These are phyloP conservation scores for Colletotrichum zoysiae DNA, from an alignment of 2,329 filamentous ascomycete genomes.

Conservation along the genomic window DNA sequence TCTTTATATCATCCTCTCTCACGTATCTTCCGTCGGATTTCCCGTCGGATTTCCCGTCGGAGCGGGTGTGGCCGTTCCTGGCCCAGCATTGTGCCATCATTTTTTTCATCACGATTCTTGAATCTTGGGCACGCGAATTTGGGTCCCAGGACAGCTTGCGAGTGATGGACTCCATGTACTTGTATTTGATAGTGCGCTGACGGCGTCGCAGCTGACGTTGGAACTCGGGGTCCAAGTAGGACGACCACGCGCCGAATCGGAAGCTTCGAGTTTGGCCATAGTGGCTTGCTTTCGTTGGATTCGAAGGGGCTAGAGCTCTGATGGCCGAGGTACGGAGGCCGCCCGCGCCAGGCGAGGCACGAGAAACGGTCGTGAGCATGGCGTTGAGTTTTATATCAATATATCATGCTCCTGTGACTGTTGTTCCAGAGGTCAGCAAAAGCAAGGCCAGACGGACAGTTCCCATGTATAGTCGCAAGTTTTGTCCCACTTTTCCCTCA, in stretches of 20 bases:
- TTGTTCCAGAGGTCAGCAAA: background rate
- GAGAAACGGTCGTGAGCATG: slow-evolving; percentile 47
- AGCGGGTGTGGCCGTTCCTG: slow-evolving; percentile 45
- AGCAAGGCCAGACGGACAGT: background rate
- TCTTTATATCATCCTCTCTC: slow-evolving; percentile 52
- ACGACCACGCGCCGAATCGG: slow-evolving; percentile 63
- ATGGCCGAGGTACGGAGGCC: slow-evolving; percentile 43
- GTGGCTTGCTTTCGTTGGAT: slow-evolving; percentile 42
- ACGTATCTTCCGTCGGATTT: slow-evolving; percentile 48
- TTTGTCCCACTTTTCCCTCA: no score
- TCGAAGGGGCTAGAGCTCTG: slow-evolving; percentile 23
- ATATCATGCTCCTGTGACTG: slow-evolving; percentile 31
- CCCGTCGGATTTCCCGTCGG: background rate
- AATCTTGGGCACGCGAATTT: slow-evolving; percentile 50
- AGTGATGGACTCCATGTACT: slow-evolving; percentile 59
- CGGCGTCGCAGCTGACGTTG: slow-evolving; percentile 60
- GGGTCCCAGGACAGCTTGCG: slow-evolving; percentile 62
- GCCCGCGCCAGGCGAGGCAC: slow-evolving; percentile 48
- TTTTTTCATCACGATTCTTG: slow-evolving; percentile 55
- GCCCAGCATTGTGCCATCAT: slow-evolving; percentile 57
- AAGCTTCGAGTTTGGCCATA: slow-evolving; percentile 60
- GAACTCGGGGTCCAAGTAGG: slow-evolving; percentile 55
- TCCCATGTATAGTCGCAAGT: background rate
- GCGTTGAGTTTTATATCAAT: slow-evolving; percentile 5
- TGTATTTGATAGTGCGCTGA: slow-evolving; percentile 58